phyloP scores from a whole-genome alignment of 176 grass and related monocot genomes.

The Oryza glaberrima region DNA sequence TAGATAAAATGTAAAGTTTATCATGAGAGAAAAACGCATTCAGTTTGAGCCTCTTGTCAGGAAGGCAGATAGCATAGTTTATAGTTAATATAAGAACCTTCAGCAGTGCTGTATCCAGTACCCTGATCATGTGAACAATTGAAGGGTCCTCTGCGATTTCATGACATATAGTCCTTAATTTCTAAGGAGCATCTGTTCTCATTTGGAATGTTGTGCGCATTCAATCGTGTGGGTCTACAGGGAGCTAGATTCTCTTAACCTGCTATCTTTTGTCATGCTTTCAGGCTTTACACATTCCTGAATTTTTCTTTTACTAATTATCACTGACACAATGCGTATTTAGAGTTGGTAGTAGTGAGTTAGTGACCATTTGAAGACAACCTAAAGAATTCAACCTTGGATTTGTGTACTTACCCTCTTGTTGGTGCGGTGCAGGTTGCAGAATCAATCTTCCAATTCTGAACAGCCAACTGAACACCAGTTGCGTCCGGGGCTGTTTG shows the following conservation, averaged over 20 bases:
- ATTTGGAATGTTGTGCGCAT: background rate
- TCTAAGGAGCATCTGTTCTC: background rate
- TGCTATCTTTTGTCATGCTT: background rate
- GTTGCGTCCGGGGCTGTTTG: background rate
- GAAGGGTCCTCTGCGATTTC: background rate
- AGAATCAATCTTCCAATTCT: background rate
- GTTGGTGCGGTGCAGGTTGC: background rate
- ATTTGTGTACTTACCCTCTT: background rate
- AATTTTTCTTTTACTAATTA: background rate
- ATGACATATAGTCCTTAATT: background rate
- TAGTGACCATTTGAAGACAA: background rate
- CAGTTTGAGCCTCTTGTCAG: background rate
- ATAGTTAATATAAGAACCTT: background rate
- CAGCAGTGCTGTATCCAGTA: background rate
- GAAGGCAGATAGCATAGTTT: background rate
- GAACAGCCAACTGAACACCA: background rate
- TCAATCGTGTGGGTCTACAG: conserved; percentile 8
- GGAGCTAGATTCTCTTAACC: conserved; percentile 26
- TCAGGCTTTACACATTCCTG: background rate
- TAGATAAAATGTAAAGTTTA: background rate
- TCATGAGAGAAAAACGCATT: background rate
- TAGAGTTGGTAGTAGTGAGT: background rate
- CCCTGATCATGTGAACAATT: background rate
- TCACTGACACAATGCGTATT: background rate
- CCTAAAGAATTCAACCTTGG: background rate